These are phyloP conservation scores for Babesia divergens DNA, from an alignment of 169 alveolate species.

Conservation along the genomic window DNA sequence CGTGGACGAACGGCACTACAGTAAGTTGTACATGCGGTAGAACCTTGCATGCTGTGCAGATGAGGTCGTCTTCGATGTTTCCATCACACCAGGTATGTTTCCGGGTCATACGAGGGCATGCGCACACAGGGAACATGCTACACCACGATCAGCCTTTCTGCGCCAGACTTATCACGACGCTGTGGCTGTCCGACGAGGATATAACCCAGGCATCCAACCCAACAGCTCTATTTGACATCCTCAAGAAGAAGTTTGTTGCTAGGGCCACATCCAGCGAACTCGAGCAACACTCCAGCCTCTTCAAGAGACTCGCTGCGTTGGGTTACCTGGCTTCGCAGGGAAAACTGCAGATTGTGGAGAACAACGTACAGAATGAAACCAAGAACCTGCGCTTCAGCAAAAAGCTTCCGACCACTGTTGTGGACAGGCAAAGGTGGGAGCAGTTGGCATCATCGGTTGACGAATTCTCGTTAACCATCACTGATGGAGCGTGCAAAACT, in stretches of 20 bases:
- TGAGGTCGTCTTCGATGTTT: constrained; percentile 33
- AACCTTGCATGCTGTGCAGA: neutral
- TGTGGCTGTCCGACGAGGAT: constrained; percentile 58
- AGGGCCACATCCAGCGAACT: neutral
- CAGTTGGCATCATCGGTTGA: neutral
- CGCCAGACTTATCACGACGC: constrained; percentile 12
- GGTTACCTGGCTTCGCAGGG: constrained; percentile 17
- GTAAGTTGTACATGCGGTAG: neutral
- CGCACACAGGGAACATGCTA: constrained; percentile 15
- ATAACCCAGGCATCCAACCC: constrained; percentile 1
- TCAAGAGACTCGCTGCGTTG: neutral
- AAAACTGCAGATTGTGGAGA: neutral
- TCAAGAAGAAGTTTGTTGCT: constrained; percentile 1
- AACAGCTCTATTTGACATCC: constrained; percentile 10
- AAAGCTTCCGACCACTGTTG: neutral
- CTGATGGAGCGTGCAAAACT: neutral
- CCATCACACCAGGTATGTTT: constrained; percentile 29
- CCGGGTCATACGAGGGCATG: neutral
- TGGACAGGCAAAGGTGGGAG: neutral
- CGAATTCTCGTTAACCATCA: constrained; percentile 5
- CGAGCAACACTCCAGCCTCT: neutral
- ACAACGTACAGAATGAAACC: constrained; percentile 32
- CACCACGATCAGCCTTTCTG: constrained; percentile 5
- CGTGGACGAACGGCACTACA: neutral
- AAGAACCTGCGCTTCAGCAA: neutral